phyloP scores from a whole-genome alignment of 1,284 basidiomycete genomes.

The Phenoliferia sp. region DNA sequence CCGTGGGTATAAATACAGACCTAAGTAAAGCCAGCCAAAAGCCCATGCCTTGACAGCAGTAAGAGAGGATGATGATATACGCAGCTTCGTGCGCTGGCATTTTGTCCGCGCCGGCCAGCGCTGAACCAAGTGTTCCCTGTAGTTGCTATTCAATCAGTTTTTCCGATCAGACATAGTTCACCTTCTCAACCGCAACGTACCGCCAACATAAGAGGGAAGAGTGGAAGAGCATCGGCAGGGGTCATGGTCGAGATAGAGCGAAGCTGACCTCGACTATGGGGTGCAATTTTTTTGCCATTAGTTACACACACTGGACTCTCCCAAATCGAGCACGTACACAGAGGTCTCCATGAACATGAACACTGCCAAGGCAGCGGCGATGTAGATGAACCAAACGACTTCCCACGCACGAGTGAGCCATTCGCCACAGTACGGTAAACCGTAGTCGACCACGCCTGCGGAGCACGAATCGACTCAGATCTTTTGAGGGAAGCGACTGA shows the following conservation, averaged over 20 bases:
- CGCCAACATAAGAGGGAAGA: neutral
- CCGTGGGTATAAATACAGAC: neutral
- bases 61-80: neutral
- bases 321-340: neutral
- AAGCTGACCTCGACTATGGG: neutral
- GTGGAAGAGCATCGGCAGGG: neutral
- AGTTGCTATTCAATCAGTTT: too few relatives aligned
- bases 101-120: neutral
- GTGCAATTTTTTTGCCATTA: neutral
- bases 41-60: neutral
- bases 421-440: neutral
- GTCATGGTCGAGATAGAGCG: neutral
- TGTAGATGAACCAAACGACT: neutral
- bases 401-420: neutral
- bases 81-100: neutral
- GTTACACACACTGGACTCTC: neutral
- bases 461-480: neutral
- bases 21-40: neutral
- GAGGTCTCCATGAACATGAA: neutral
- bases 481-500: neutral
- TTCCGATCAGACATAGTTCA: too few relatives aligned
- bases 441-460: neutral
- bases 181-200: too few relatives aligned
- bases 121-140: neutral
- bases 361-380: neutral